These are phyloP conservation scores for Cicer judaicum DNA, from an alignment of 306 rosid species.

Conservation along the genomic window DNA sequence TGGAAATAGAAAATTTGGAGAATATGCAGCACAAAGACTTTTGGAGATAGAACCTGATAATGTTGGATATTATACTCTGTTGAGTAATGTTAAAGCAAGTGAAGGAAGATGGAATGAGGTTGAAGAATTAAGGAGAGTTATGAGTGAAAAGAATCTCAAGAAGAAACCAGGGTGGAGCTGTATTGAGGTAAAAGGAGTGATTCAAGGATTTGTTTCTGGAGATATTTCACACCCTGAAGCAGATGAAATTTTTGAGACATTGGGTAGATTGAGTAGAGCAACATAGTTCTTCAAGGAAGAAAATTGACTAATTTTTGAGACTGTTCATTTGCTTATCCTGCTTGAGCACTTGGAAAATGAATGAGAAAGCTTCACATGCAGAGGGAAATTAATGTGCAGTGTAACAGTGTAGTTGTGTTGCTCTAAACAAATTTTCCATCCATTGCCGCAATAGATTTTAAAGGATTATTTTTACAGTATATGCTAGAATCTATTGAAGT, in stretches of 20 bases:
- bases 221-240: slow-evolving; percentile 53
- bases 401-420: background rate
- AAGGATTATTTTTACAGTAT: too few species aligned
- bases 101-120: slow-evolving; percentile 62
- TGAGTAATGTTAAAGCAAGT: slow-evolving; percentile 66
- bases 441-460: background rate
- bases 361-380: background rate
- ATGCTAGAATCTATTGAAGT: too few species aligned
- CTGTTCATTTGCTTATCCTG: background rate
- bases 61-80: slow-evolving; percentile 57
- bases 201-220: slow-evolving; percentile 60
- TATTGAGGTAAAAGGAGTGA: slow-evolving; percentile 50
- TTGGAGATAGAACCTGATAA: slow-evolving; percentile 65
- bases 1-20: slow-evolving; percentile 48
- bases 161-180: slow-evolving; percentile 73
- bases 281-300: background rate
- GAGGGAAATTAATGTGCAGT: slow-evolving; percentile 5
- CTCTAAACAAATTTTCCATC: background rate
- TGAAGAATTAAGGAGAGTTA: slow-evolving; percentile 57
- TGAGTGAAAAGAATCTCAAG: slow-evolving; percentile 58
- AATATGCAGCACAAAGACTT: slow-evolving; percentile 59
- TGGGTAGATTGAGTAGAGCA: slow-evolving; percentile 43
- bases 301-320: slow-evolving; percentile 11
- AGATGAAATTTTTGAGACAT: slow-evolving; percentile 46
- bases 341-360: slow-evolving; percentile 6